A percentile compares a stretch with the other conserved stretches of the same genome.
phyloP scores from a whole-genome alignment of 495 filamentous ascomycete genomes.

The Penicillium samsonianum region DNA sequence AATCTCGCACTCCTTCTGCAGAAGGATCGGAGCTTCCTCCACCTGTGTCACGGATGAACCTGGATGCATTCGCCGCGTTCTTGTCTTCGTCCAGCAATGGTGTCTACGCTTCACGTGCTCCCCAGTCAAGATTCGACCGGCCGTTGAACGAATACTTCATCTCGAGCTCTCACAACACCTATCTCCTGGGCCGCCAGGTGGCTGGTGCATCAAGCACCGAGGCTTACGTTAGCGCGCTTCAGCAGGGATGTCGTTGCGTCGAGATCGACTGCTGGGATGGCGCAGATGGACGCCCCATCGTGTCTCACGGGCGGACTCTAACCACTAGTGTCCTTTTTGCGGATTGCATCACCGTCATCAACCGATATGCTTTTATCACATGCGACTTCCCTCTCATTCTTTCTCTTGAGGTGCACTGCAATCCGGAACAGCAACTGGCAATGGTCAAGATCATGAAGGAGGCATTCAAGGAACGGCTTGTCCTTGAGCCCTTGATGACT shows the following conservation, averaged over 20 bases:
- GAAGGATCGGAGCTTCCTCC: conserved; percentile 40
- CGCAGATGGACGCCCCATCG: conserved; percentile 76
- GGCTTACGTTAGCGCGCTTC: conserved; percentile 87
- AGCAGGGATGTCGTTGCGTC: conserved; percentile 87
- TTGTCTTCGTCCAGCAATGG: conserved; percentile 73
- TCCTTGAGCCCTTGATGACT: conserved; percentile 70
- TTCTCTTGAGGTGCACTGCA: conserved; percentile 95
- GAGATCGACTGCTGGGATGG: conserved; percentile 99
- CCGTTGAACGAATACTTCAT: conserved; percentile 98
- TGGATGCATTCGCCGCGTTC: conserved; percentile 72
- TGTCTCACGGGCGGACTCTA: conserved; percentile 86
- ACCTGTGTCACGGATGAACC: conserved; percentile 59
- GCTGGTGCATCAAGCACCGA: conserved; percentile 87
- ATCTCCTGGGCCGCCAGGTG: conserved; percentile 87
- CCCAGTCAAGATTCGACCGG: conserved; percentile 65
- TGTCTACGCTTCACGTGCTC: conserved; percentile 54
- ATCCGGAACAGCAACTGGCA: conserved; percentile 71
- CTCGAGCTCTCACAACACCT: conserved; percentile 98
- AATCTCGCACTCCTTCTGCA: conserved; percentile 48
- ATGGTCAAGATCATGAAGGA: conserved; percentile 93
- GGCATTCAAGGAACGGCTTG: conserved; percentile 73
- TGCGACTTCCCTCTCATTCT: conserved; percentile 85
- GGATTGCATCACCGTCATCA: conserved; percentile 89
- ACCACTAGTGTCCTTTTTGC: conserved; percentile 83
- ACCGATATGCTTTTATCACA: conserved; percentile 84